phyloP scores from a whole-genome alignment of 768 basidiomycete genomes.

The Russula vinacea region DNA sequence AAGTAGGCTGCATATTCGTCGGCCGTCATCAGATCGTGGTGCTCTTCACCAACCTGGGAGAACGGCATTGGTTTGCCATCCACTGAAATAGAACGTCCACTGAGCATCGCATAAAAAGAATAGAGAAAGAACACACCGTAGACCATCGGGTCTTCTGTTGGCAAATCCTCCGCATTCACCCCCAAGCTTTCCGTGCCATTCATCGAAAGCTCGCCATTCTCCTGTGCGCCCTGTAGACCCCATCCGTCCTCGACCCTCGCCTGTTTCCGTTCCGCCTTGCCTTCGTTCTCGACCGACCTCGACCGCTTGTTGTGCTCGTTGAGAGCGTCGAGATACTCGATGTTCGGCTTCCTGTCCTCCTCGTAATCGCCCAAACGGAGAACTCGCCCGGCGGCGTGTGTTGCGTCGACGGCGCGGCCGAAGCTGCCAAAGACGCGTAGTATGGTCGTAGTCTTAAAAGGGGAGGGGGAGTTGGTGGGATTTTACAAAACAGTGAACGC shows the following conservation, averaged over 20 bases:
- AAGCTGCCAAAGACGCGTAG: slow-evolving; percentile 73
- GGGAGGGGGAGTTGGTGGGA: not conserved
- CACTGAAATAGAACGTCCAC: slow-evolving; percentile 45
- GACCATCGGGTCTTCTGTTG: slow-evolving; percentile 57
- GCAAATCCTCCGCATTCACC: slow-evolving; percentile 6
- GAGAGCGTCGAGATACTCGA: slow-evolving; percentile 64
- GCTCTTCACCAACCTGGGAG: slow-evolving; percentile 84
- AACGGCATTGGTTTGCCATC: slow-evolving; percentile 70
- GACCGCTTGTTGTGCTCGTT: slow-evolving; percentile 75
- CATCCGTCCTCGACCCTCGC: slow-evolving; percentile 24
- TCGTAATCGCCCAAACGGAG: slow-evolving; percentile 54
- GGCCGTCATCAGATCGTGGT: slow-evolving; percentile 88
- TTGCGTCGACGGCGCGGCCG: slow-evolving; percentile 53
- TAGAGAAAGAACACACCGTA: slow-evolving; percentile 48
- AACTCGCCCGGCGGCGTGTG: slow-evolving; percentile 55
- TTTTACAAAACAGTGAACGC: not conserved
- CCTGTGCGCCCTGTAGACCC: slow-evolving; percentile 3
- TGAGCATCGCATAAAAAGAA: not conserved
- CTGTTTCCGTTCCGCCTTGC: slow-evolving; percentile 28
- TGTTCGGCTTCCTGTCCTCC: slow-evolving; percentile 62
- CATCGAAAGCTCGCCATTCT: slow-evolving; percentile 34
- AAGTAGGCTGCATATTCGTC: slow-evolving; percentile 88
- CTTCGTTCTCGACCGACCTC: slow-evolving; percentile 52
- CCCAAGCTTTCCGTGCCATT: slow-evolving; percentile 28
- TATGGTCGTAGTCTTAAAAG: slow-evolving; percentile 75